A percentile compares a stretch with the other conserved stretches of the same genome.
Conservation (phyloP, 495 filamentous ascomycete genomes). For the Annulohypoxylon moriforme region DNA sequence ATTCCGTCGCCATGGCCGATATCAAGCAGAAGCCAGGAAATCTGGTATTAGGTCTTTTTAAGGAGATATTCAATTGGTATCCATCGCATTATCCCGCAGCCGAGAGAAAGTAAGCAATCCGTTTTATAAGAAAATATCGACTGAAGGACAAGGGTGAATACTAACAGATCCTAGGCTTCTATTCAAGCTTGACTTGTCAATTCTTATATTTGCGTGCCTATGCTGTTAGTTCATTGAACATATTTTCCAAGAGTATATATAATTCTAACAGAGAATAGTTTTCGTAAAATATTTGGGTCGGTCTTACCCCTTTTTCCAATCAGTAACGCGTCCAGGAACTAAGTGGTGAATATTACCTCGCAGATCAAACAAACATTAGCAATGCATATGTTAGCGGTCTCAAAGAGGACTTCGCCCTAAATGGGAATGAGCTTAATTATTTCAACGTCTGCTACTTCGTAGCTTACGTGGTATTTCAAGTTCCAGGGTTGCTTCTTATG, state of each 20-base stretch:
- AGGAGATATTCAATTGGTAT: conserved; percentile 64
- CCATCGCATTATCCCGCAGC: conserved; percentile 55
- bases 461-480: conserved; percentile 53
- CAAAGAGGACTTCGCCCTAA: conserved; percentile 48
- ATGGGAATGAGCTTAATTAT: conserved; percentile 52
- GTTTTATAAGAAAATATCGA: not conserved
- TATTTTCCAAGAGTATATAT: not conserved
- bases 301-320: not conserved
- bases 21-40: conserved; percentile 31
- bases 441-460: conserved; percentile 63
- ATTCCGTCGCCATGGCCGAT: conserved; percentile 19
- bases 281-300: conserved; percentile 51
- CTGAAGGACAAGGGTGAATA: conserved; percentile 34
- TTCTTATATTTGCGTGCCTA: conserved; percentile 52
- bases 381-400: conserved; percentile 53
- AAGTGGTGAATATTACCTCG: conserved; percentile 16
- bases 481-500: conserved; percentile 63
- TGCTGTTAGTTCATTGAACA: conserved; percentile 42
- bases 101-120: conserved; percentile 57
- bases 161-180: conserved; percentile 43
- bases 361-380: conserved; percentile 52
- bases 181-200: conserved; percentile 53
- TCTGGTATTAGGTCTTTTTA: conserved; percentile 49
- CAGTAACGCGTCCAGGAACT: not conserved
- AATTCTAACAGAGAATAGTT: conserved; percentile 48